Evolutionary conservation across 2,329 filamentous ascomycete genomes (phyloP).

Genomic region (Atkinsonella hypoxylon): DNA sequence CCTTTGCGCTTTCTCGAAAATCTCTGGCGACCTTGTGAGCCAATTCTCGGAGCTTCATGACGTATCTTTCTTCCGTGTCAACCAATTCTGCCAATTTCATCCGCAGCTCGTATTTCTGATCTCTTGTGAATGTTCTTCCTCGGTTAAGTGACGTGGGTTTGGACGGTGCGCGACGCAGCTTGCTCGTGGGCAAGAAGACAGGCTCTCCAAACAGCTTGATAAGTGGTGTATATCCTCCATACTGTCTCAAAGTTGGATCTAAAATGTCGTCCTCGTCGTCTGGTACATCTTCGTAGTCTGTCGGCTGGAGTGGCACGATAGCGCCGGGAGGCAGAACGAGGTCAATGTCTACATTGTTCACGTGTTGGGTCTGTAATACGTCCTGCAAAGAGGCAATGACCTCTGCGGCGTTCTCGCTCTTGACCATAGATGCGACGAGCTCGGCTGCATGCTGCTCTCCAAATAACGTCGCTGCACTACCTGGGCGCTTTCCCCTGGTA

Average conservation of each 20-base stretch:
- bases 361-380: constrained; percentile 67
- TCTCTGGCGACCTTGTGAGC: constrained; percentile 71
- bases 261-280: constrained; percentile 55
- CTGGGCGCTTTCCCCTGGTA: constrained; percentile 44
- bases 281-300: constrained; percentile 46
- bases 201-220: constrained; percentile 73
- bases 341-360: constrained; percentile 80
- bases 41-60: constrained; percentile 74
- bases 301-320: constrained; percentile 51
- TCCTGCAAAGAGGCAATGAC: constrained; percentile 62
- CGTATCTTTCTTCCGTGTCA: constrained; percentile 89
- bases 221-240: constrained; percentile 65
- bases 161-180: constrained; percentile 74
- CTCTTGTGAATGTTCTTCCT: constrained; percentile 63
- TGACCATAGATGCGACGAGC: constrained; percentile 72
- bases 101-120: constrained; percentile 73
- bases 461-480: constrained; percentile 60
- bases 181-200: constrained; percentile 76
- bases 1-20: constrained; percentile 58
- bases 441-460: constrained; percentile 88
- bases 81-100: constrained; percentile 85
- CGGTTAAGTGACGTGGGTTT: constrained; percentile 71
- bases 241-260: constrained; percentile 54
- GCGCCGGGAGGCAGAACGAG: constrained; percentile 70
- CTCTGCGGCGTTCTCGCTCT: constrained; percentile 63